phyloP scores from a whole-genome alignment of 495 filamentous ascomycete species.

The Sordaria brevicollis region DNA sequence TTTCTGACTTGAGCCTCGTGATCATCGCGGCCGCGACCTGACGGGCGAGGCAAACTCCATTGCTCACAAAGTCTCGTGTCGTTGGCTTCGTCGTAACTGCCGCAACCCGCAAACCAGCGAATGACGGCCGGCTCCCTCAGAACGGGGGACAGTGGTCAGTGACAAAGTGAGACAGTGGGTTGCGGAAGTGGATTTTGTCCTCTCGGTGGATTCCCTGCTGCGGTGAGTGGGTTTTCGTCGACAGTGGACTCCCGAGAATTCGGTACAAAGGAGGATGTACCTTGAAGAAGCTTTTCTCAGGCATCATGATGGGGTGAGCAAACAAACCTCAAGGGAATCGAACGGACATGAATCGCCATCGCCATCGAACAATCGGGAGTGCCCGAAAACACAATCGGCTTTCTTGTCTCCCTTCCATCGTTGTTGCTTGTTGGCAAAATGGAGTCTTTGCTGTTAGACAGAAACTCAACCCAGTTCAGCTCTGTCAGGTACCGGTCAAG shows the following conservation, averaged over 20 bases:
- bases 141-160: background rate
- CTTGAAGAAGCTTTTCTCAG: background rate
- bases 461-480: background rate
- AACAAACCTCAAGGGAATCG: background rate
- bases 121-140: background rate
- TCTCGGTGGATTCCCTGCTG: no score
- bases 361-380: background rate
- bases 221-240: background rate
- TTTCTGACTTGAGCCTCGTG: background rate
- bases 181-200: background rate
- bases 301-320: background rate
- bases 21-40: background rate
- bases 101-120: background rate
- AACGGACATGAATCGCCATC: background rate
- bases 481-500: background rate
- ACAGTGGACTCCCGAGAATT: background rate
- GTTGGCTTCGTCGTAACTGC: background rate
- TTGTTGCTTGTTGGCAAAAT: background rate
- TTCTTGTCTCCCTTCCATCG: background rate
- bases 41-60: background rate
- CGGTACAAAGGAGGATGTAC: background rate
- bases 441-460: background rate
- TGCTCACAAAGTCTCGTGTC: background rate
- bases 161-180: no score
- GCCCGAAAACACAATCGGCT: background rate